phyloP scores from a whole-genome alignment of 208 protist genomes.

The Novymonas esmeraldas region DNA sequence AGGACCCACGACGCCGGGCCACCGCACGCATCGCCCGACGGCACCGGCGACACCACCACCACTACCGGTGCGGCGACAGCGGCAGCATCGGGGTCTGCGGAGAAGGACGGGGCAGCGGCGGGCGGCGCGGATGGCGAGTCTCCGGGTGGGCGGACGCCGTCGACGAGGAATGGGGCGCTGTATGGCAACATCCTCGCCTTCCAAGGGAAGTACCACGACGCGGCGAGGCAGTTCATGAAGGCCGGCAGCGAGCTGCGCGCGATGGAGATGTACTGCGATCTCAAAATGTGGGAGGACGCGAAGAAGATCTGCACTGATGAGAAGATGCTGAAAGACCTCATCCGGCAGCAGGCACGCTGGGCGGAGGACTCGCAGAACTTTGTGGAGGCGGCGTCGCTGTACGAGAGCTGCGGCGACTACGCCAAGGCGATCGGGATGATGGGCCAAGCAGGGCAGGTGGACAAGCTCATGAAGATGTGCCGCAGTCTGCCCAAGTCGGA shows the following conservation, averaged over 20 bases:
- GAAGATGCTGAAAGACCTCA: conserved; percentile 87
- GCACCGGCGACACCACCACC: background rate
- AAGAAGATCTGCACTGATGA: conserved; percentile 90
- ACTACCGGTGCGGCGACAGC: background rate
- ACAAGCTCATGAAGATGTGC: conserved; percentile 90
- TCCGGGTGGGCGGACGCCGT: background rate
- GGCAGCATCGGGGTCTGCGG: too few relatives aligned
- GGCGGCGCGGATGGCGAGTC: conserved; percentile 22
- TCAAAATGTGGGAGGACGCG: conserved; percentile 95
- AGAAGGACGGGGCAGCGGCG: background rate
- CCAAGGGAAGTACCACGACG: conserved; percentile 94
- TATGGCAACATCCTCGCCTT: conserved; percentile 93
- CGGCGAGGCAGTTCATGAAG: conserved; percentile 89
- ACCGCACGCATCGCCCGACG: background rate
- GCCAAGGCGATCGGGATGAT: conserved; percentile 89
- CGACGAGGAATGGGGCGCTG: conserved; percentile 53
- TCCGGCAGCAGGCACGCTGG: conserved; percentile 91
- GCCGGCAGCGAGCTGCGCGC: conserved; percentile 68
- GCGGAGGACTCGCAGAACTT: conserved; percentile 94
- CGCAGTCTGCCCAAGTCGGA: conserved; percentile 84
- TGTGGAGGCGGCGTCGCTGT: conserved; percentile 87
- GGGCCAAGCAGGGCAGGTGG: conserved; percentile 79
- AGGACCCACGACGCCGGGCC: conserved; percentile 2
- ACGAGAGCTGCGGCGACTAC: conserved; percentile 87
- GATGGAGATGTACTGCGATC: conserved; percentile 96